A percentile compares a stretch with the other conserved stretches of the same genome.
These are phyloP conservation scores for Diaporthe vexans DNA, from an alignment of 2,329 filamentous ascomycete species.

Conservation along the genomic window DNA sequence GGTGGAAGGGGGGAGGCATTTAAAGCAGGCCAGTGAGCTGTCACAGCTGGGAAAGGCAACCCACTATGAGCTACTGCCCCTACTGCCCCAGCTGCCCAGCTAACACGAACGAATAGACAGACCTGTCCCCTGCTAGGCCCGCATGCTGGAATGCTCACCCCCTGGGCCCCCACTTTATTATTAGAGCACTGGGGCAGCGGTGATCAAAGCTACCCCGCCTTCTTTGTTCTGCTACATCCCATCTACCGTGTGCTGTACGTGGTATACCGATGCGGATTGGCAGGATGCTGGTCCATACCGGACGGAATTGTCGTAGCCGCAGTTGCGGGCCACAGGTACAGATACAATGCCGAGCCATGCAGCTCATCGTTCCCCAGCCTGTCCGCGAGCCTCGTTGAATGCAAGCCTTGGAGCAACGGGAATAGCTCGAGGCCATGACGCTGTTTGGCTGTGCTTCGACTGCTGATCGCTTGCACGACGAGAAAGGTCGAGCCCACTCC, in stretches of 20 bases:
- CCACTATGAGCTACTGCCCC: not conserved
- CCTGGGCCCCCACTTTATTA: slow-evolving; percentile 21
- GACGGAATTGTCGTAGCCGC: not conserved
- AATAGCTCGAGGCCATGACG: slow-evolving; percentile 7
- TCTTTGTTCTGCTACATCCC: slow-evolving; percentile 16
- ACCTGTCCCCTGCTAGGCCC: slow-evolving; percentile 1
- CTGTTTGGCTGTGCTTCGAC: not conserved
- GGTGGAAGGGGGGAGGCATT: slow-evolving; percentile 29
- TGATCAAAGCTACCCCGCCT: slow-evolving; percentile 37
- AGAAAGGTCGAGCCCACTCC: not conserved
- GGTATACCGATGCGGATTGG: not conserved
- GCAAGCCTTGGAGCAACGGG: slow-evolving; percentile 16
- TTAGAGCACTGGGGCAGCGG: slow-evolving; percentile 12
- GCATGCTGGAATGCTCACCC: slow-evolving; percentile 28
- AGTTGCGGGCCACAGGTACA: not conserved
- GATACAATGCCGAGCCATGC: not conserved
- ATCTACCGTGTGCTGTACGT: not conserved
- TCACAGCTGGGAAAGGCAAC: slow-evolving; percentile 19
- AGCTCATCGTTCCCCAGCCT: slow-evolving; percentile 13
- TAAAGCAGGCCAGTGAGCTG: slow-evolving; percentile 23
- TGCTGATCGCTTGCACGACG: slow-evolving; percentile 13
- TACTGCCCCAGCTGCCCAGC: not conserved
- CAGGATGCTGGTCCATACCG: not conserved
- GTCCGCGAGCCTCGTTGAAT: slow-evolving; percentile 13
- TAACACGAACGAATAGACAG: slow-evolving; percentile 11